Evolutionary conservation across 2,329 filamentous ascomycete species (phyloP).

Genomic region (Ophiostoma sp.): DNA sequence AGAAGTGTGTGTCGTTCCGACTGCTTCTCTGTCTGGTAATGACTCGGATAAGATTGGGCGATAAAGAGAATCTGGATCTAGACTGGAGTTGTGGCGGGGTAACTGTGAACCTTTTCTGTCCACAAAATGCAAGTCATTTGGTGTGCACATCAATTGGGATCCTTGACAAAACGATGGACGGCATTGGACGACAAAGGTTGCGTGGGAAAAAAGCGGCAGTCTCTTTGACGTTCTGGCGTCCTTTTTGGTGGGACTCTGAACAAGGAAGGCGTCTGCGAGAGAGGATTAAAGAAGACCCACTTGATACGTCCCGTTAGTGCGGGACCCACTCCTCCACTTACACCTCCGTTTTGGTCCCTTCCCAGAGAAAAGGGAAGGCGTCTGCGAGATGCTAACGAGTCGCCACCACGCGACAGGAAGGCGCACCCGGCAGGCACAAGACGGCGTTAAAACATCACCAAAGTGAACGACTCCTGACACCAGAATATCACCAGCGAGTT

Average conservation of each 20-base stretch:
- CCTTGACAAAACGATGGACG: not conserved
- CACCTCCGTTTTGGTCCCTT: not conserved
- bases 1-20: not conserved
- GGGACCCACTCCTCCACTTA: not conserved
- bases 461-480: not conserved
- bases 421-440: not conserved
- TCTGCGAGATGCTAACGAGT: not conserved
- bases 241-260: not conserved
- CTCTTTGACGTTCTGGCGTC: not conserved
- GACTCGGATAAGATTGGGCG: not conserved
- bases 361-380: not conserved
- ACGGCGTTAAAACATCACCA: not conserved
- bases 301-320: not conserved
- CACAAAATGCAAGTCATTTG: not conserved
- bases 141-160: not conserved
- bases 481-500: not conserved
- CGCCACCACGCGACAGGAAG: not conserved
- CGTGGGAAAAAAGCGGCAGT: not conserved
- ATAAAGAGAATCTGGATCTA: not conserved
- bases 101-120: too few species aligned
- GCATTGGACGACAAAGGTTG: not conserved
- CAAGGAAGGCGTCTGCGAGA: constrained; percentile 1
- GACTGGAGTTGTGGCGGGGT: not conserved
- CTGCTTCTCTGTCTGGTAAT: not conserved
- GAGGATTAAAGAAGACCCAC: not conserved